Base-by-base conservation (phyloP, 2,329 filamentous ascomycete species). In the Diplodia scrobiculata region DNA sequence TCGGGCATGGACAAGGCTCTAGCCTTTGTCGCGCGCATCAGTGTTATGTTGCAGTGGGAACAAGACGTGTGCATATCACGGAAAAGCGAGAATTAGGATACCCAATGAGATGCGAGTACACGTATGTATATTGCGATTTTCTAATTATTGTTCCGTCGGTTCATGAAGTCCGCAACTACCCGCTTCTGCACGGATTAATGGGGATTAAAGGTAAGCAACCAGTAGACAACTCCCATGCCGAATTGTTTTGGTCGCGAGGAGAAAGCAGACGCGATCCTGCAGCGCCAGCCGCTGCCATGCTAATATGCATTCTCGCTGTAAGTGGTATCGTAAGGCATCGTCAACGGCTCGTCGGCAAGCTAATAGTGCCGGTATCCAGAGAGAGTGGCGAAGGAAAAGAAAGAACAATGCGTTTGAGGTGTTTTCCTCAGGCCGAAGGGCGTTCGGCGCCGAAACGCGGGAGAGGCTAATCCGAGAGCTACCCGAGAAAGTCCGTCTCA, bases 211-310 rank as follows among this genome's bases (percentile, higher is more conserved):
- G n/a, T 45, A 14, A 36, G 58, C 41, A 41, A 10, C 58, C 58
- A 45, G 45, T 6, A 50, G 45, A 41, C 29, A 19, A 5, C 19
- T 62, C n/a, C 58, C 45, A 47, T 27, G 36, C 58, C 58, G 29
- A 50, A 62, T 25, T 19, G 41, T 19, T 45, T 19, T 51, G 48
- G 32, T 2, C n/a, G 21, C 72, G 73, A 70, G 71, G 69, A 54
- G 72, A 71, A 51, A 29, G 32, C 6, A 32, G n/a, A 19, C n/a
- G n/a, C 3, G 21, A n/a, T 29, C 62, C 34, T 53, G 48, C 25
- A 47, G 29, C 51, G 62, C 62, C 48, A 54, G 45, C 38, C 32
- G 19, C n/a, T n/a, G 3, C 47, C 48, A 21, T 63, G n/a, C 17
- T 45, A 17, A 63, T 45, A 52, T 53, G 62, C 48, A 51, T 29